Base-by-base conservation (phyloP, 768 basidiomycete species). In the Agrocybe chaxingu region DNA sequence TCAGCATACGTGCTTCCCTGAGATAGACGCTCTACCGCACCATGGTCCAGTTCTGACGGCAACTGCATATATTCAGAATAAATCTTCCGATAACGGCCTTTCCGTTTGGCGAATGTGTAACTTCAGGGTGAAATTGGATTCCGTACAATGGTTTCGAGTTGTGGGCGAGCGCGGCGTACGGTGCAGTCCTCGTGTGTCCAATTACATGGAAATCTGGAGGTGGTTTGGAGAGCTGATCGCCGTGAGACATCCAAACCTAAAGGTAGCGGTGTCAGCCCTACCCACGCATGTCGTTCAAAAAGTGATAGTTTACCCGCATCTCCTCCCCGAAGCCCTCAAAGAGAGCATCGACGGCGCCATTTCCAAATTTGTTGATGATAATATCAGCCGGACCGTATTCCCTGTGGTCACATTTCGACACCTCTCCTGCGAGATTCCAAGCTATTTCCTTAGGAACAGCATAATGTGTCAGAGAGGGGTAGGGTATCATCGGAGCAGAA, bases 241-340 rank as follows among this genome's bases (percentile, higher is more conserved):
- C 94, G 65, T 99, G 97, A 12, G 96, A 98, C 97, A 98, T 98
- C 97, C 97, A 98, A 44, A 98, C 96, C 96, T 98, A 18, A 43
- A 19, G 35, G n/a, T 35, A 40, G 43, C 35, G 19, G 16, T 5
- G 10, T 11, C 9, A 35, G 35, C 30, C 62, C 4, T 52, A 13
- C 31, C 29, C 37, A 24, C 48, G 16, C 52, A 35, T 36, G 35
- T 38, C 8, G 16, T 36, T 16, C 39, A 13, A 37, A 13, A 32
- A 13, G 35, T 47, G 10, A 29, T 29, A 45, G 57, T 73, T 38
- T 58, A 92, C 95, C 78, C 92, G 88, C 77, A 97, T 84, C 59
- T 92, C 87, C 16, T 87, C 82, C n/a, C 89, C 91, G 3, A 99
- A 72, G 2, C 85, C 87, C 48, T 90, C 80, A 58, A 98, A 98